Percentiles rank a stretch among this genome's conserved stretches.
phyloP scores from a whole-genome alignment of 768 basidiomycete genomes.

The Phaffia australis region DNA sequence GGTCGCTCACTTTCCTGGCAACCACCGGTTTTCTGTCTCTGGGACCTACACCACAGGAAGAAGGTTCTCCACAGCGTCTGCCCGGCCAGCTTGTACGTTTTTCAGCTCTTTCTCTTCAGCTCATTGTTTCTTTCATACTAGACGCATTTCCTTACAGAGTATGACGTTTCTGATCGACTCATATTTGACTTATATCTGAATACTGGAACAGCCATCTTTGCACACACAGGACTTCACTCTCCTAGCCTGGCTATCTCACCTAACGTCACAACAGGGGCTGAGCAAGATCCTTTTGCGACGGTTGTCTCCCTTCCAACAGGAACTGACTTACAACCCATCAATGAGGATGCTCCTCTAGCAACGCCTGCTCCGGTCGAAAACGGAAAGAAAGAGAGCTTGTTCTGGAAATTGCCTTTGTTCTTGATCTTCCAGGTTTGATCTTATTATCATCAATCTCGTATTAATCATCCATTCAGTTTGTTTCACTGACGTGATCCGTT shows the following conservation, averaged over 20 bases:
- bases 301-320: conserved; percentile 8
- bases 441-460: not conserved
- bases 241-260: conserved; percentile 46
- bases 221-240: conserved; percentile 67
- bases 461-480: not conserved
- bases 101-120: no score
- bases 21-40: conserved; percentile 8
- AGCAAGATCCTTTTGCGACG: conserved; percentile 29
- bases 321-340: conserved; percentile 18
- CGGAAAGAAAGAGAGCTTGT: conserved; percentile 52
- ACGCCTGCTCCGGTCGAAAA: not conserved
- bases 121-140: no score
- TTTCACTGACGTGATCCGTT: not conserved
- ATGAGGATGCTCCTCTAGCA: conserved; percentile 11
- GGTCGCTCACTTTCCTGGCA: conserved; percentile 4
- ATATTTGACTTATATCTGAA: conserved; percentile 38
- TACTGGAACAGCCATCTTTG: conserved; percentile 54
- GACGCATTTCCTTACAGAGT: no score
- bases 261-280: conserved; percentile 40
- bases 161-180: no score
- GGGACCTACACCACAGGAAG: conserved; percentile 11
- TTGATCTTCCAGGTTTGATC: conserved; percentile 60
- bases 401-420: conserved; percentile 64
- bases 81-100: conserved; percentile 8
- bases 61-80: conserved; percentile 2